Conservation (phyloP, 164 flowering plant genomes). For the Macadamia integrifolia region DNA sequence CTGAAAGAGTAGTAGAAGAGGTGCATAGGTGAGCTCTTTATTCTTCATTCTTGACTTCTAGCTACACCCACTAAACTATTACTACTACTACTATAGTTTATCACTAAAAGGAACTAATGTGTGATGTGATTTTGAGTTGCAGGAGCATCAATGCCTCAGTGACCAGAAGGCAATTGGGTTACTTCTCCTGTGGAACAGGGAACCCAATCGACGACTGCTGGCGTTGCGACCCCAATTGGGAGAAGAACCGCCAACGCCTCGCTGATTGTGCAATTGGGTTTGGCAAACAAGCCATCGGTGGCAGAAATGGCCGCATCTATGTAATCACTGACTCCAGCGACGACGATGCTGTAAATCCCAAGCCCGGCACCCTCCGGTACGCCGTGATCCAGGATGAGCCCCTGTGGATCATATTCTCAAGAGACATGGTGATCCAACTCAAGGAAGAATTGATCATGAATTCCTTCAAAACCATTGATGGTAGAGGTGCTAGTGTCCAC, state of each 20-base stretch:
- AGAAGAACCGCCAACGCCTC: conserved; percentile 55
- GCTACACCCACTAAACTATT: background rate
- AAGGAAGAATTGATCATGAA: conserved; percentile 83
- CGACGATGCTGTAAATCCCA: conserved; percentile 61
- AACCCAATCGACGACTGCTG: conserved; percentile 92
- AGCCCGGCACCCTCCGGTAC: conserved; percentile 67
- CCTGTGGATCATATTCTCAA: conserved; percentile 64
- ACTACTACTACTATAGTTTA: too few relatives aligned
- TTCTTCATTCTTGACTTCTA: background rate
- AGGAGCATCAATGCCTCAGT: conserved; percentile 48
- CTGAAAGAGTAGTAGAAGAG: conserved; percentile 50
- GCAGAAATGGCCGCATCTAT: conserved; percentile 56
- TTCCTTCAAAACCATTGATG: conserved; percentile 78
- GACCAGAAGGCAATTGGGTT: conserved; percentile 51
- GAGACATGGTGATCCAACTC: conserved; percentile 67
- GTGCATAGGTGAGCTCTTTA: conserved; percentile 43
- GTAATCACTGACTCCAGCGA: conserved; percentile 68
- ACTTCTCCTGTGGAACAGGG: conserved; percentile 65
- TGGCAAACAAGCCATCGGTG: conserved; percentile 74
- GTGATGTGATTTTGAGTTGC: conserved; percentile 1
- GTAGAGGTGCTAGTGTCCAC: conserved; percentile 76
- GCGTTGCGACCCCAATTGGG: conserved; percentile 86
- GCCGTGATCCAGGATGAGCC: conserved; percentile 82
- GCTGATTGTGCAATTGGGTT: conserved; percentile 89
- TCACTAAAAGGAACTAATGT: too few relatives aligned